Conservation (phyloP, 108 stramenopile genomes). For the Schizochytrium sp. region DNA sequence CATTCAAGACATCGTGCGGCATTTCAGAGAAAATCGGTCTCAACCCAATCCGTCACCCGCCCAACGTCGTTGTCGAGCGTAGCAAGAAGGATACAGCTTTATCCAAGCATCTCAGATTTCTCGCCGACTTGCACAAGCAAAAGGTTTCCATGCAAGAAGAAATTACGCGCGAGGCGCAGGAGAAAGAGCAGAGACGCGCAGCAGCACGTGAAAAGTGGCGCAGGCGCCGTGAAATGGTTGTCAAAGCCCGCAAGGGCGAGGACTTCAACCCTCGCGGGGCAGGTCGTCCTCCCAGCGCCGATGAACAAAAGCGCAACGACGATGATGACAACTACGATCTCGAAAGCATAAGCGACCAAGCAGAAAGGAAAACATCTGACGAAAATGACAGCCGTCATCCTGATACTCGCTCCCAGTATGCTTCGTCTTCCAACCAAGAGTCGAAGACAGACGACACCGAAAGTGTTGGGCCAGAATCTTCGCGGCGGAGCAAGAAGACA, state of each 20-base stretch:
- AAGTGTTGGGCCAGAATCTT: no score
- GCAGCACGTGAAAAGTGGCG: not conserved
- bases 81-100: slow-evolving; percentile 14
- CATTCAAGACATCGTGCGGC: slow-evolving; percentile 30
- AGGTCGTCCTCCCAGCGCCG: not conserved
- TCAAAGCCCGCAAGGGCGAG: not conserved
- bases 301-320: not conserved
- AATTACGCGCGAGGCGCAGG: slow-evolving; percentile 20
- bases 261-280: not conserved
- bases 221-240: not conserved
- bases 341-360: not conserved
- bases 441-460: not conserved
- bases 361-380: not conserved
- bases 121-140: slow-evolving; percentile 41
- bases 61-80: not conserved
- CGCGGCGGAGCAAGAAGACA: slow-evolving; percentile 15
- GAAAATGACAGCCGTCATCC: no score
- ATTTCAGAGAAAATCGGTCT: slow-evolving; percentile 27
- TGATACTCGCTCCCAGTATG: not conserved
- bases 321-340: not conserved
- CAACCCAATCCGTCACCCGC: slow-evolving; percentile 20
- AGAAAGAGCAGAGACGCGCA: not conserved
- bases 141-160: slow-evolving; percentile 37
- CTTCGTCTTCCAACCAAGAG: not conserved
- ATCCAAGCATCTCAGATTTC: slow-evolving; percentile 30